A percentile compares a stretch with the other conserved stretches of the same genome.
Conservation (phyloP, 768 basidiomycete species). For the Fomitopsis serialis region DNA sequence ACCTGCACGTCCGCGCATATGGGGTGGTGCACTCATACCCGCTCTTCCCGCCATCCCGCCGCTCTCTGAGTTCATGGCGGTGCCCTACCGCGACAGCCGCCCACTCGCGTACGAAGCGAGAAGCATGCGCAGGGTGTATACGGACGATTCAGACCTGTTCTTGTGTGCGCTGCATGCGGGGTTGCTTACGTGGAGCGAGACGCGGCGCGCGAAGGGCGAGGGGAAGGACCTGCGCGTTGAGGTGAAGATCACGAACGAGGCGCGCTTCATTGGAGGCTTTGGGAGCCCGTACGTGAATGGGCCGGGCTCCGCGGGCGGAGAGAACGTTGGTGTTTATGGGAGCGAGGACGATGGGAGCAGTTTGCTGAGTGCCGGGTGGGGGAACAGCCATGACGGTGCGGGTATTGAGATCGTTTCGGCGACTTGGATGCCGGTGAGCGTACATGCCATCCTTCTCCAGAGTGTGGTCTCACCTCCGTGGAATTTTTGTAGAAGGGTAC, state of each 20-base stretch:
- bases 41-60: constrained; percentile 27
- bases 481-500: constrained; percentile 41
- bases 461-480: neutral
- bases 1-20: constrained; percentile 52
- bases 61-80: neutral
- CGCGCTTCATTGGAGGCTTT: constrained; percentile 38
- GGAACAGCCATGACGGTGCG: constrained; percentile 74
- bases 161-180: constrained; percentile 67
- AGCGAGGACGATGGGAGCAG: constrained; percentile 25
- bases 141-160: constrained; percentile 73
- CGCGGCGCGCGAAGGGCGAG: constrained; percentile 31
- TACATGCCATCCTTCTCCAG: neutral
- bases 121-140: constrained; percentile 56
- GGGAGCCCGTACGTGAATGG: constrained; percentile 25
- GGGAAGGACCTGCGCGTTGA: constrained; percentile 37
- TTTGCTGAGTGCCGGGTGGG: constrained; percentile 54
- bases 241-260: constrained; percentile 37
- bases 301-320: constrained; percentile 7
- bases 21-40: constrained; percentile 59
- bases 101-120: constrained; percentile 19
- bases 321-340: constrained; percentile 5
- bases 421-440: constrained; percentile 56
- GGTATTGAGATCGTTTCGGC: constrained; percentile 67
- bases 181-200: constrained; percentile 37
- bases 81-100: constrained; percentile 12